Percentiles rank a stretch among this genome's conserved stretches.
Conservation (phyloP, 305 asterid species). For the Rubia peregrina region DNA sequence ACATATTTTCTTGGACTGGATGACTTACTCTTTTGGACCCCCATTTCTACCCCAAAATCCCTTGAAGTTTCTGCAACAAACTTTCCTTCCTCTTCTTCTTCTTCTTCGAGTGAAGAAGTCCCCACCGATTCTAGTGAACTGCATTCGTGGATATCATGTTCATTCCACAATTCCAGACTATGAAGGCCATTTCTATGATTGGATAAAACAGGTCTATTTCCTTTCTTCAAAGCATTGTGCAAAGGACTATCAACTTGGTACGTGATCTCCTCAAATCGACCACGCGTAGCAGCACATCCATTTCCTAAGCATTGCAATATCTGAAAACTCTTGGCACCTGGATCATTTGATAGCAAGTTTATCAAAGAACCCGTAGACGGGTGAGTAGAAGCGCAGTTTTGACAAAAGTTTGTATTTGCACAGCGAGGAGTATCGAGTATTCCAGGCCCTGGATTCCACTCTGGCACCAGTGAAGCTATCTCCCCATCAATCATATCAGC, state of each 20-base stretch:
- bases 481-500: constrained; percentile 82
- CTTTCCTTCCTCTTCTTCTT: constrained; percentile 18
- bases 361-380: constrained; percentile 35
- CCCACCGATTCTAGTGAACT: constrained; percentile 28
- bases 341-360: constrained; percentile 27
- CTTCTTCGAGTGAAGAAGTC: constrained; percentile 26
- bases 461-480: constrained; percentile 60
- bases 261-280: constrained; percentile 79
- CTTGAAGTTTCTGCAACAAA: constrained; percentile 15
- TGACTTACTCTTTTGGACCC: constrained; percentile 8
- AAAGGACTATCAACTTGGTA: constrained; percentile 42
- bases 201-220: constrained; percentile 23
- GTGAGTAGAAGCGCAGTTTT: constrained; percentile 40
- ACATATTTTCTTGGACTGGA: constrained; percentile 13
- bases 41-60: constrained; percentile 15
- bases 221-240: constrained; percentile 23
- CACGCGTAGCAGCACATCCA: constrained; percentile 71
- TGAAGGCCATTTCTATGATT: constrained; percentile 32
- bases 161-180: constrained; percentile 32
- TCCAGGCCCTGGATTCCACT: constrained; percentile 48
- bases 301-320: constrained; percentile 42
- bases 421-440: constrained; percentile 34
- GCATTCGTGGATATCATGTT: constrained; percentile 37
- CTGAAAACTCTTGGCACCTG: constrained; percentile 31
- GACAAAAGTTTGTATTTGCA: constrained; percentile 32